These are phyloP conservation scores for Pseudogymnoascus sp. DNA, from an alignment of 2,329 filamentous ascomycete genomes.

Conservation along the genomic window DNA sequence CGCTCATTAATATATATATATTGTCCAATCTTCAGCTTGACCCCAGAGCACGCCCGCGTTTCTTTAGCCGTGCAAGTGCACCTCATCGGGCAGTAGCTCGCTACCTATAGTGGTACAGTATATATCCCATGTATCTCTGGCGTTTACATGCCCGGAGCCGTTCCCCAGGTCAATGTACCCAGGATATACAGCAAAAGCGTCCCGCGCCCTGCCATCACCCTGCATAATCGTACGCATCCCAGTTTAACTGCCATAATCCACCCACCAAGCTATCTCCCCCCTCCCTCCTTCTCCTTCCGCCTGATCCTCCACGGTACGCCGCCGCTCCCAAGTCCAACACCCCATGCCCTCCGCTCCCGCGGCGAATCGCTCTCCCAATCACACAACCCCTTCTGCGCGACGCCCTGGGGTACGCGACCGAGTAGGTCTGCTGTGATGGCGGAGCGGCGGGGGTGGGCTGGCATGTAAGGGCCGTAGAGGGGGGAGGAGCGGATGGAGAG, in stretches of 20 bases:
- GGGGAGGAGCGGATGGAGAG: slow-evolving; percentile 13
- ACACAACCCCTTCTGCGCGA: slow-evolving; percentile 16
- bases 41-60: not conserved
- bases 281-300: slow-evolving; percentile 10
- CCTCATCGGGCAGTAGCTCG: not conserved
- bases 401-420: slow-evolving; percentile 12
- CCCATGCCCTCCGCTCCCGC: not conserved
- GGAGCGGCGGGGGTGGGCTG: slow-evolving; percentile 15
- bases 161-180: not conserved
- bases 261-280: not conserved
- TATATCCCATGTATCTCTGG: not conserved
- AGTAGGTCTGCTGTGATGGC: slow-evolving; percentile 19
- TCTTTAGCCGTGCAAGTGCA: not conserved
- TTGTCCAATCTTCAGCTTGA: not conserved
- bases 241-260: not conserved
- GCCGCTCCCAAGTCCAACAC: slow-evolving; percentile 7
- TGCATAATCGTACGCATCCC: not conserved
- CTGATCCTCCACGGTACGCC: slow-evolving; percentile 13
- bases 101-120: not conserved
- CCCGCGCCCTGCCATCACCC: not conserved
- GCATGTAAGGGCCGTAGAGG: slow-evolving; percentile 22
- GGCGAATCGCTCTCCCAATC: slow-evolving; percentile 26
- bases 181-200: not conserved
- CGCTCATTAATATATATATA: not conserved
- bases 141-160: not conserved